Percentiles rank a stretch among this genome's conserved stretches.
Conservation (phyloP, 306 rosid species). For the Cicer cuneatum region DNA sequence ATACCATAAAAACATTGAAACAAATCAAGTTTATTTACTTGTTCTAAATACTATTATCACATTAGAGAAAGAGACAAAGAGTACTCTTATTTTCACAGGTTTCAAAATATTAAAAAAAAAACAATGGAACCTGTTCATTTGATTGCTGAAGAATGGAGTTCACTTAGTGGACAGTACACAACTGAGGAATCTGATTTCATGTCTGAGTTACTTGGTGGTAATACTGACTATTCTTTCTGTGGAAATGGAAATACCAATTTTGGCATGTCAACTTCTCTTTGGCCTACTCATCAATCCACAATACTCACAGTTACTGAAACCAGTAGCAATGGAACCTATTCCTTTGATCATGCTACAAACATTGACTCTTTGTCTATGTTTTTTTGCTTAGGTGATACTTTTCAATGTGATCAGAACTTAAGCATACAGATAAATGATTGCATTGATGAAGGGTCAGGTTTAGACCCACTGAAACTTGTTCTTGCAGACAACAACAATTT, state of each 20-base stretch:
- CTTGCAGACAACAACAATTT: constrained; percentile 43
- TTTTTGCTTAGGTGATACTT: constrained; percentile 47
- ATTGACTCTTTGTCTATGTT: constrained; percentile 42
- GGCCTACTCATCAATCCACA: no score
- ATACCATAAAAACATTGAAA: constrained; percentile 41
- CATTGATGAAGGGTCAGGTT: constrained; percentile 46
- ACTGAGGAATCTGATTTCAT: constrained; percentile 69
- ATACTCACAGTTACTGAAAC: no score
- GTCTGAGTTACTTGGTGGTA: constrained; percentile 58
- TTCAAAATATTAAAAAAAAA: no score
- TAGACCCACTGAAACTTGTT: constrained; percentile 25
- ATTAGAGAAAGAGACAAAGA: constrained; percentile 4
- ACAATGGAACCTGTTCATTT: constrained; percentile 62
- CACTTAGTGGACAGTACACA: constrained; percentile 60
- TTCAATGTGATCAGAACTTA: constrained; percentile 47
- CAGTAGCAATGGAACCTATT: constrained; percentile 32
- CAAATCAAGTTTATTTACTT: constrained; percentile 37
- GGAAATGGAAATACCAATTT: constrained; percentile 48
- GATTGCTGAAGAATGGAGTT: constrained; percentile 68
- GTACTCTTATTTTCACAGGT: no score
- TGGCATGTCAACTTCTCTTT: constrained; percentile 35
- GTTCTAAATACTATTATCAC: no score
- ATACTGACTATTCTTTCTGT: constrained; percentile 8
- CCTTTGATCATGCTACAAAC: constrained; percentile 41
- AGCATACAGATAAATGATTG: constrained; percentile 51